These are phyloP conservation scores for Rhododendron vialii DNA, from an alignment of 148 eudicot species.

Conservation along the genomic window DNA sequence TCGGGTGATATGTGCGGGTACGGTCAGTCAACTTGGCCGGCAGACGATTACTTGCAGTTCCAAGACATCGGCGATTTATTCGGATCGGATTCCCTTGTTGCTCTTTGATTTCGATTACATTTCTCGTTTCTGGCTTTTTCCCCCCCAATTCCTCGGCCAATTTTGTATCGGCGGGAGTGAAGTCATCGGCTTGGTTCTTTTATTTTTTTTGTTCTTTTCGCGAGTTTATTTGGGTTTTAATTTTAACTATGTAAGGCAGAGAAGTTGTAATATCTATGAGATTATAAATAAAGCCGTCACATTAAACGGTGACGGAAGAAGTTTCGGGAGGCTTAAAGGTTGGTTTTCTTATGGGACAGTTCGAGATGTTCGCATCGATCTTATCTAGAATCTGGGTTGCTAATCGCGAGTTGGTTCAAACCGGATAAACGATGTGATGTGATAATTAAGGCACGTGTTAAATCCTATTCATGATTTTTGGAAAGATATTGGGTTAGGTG, in stretches of 20 bases:
- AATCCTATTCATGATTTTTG: not conserved
- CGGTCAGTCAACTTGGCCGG: slow-evolving; percentile 28
- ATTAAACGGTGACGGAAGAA: not conserved
- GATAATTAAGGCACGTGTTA: not conserved
- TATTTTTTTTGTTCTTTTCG: not conserved
- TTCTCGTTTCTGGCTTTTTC: not conserved
- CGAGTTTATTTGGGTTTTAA: not conserved
- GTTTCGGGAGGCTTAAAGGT: not conserved
- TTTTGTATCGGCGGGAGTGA: not conserved
- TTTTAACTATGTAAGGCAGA: not conserved
- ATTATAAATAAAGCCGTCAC: not conserved
- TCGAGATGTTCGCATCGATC: no score
- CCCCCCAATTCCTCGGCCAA: not conserved
- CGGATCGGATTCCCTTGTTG: slow-evolving; percentile 62
- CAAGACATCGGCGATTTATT: slow-evolving; percentile 69
- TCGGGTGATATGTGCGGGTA: slow-evolving; percentile 25
- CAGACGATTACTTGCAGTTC: slow-evolving; percentile 31
- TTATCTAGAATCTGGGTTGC: no score
- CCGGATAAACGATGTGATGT: not conserved
- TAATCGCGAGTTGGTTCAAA: no score
- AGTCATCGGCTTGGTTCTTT: not conserved
- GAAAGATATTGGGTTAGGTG: slow-evolving; percentile 23
- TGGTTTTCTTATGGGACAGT: no score
- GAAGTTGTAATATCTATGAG: not conserved
- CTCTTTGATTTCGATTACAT: slow-evolving; percentile 17